Conservation (phyloP, 1,139 yeast species). For the Lodderomyces jiufengensis region DNA sequence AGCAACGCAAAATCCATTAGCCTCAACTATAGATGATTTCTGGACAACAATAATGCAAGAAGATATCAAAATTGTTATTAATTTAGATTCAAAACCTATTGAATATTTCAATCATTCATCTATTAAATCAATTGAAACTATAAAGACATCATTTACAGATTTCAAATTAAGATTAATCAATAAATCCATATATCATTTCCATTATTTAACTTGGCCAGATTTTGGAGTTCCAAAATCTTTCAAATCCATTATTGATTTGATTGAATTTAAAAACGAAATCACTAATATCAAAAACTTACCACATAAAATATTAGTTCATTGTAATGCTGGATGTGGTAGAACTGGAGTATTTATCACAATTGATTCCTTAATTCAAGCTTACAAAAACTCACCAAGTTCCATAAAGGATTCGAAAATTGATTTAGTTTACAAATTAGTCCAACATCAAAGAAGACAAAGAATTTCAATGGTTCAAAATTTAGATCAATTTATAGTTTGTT, state of each 20-base stretch:
- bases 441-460: conserved; percentile 40
- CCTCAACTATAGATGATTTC: conserved; percentile 39
- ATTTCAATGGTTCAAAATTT: conserved; percentile 47
- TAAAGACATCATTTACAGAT: conserved; percentile 2
- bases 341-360: conserved; percentile 74
- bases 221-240: conserved; percentile 63
- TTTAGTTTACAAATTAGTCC: conserved; percentile 46
- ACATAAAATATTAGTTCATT: conserved; percentile 46
- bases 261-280: conserved; percentile 45
- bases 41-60: conserved; percentile 51
- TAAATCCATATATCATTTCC: conserved; percentile 53
- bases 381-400: conserved; percentile 7
- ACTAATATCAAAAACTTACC: conserved; percentile 18
- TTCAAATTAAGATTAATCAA: conserved; percentile 21
- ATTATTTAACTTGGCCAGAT: conserved; percentile 79
- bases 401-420: conserved; percentile 30
- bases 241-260: conserved; percentile 49
- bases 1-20: conserved; percentile 45
- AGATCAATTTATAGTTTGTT: conserved; percentile 43
- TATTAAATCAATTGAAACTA: background rate
- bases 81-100: conserved; percentile 49
- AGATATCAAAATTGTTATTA: conserved; percentile 59
- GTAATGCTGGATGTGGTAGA: conserved; percentile 84
- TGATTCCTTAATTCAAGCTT: conserved; percentile 25
- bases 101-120: conserved; percentile 7